Conservation (phyloP, 495 filamentous ascomycete genomes). For the Daldinia decipiens region DNA sequence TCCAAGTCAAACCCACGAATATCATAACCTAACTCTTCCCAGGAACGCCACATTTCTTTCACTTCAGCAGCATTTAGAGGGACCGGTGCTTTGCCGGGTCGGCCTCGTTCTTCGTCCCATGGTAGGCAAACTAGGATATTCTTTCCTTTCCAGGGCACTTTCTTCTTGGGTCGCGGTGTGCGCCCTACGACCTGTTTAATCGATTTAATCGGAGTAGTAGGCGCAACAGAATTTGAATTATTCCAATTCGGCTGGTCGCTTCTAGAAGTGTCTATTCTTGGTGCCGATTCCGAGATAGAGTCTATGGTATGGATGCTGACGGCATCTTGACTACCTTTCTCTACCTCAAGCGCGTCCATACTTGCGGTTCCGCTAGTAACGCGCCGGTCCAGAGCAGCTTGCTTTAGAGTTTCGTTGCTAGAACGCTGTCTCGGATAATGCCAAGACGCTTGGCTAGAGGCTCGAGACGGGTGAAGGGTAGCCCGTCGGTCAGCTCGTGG, state of each 20-base stretch:
- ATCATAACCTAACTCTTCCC: slow-evolving; percentile 81
- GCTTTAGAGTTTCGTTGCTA: slow-evolving; percentile 73
- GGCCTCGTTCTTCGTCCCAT: slow-evolving; percentile 70
- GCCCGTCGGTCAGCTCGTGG: slow-evolving; percentile 58
- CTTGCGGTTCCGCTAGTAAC: slow-evolving; percentile 43
- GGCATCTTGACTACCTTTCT: slow-evolving; percentile 47
- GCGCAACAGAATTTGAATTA: slow-evolving; percentile 38
- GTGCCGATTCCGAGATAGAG: slow-evolving; percentile 38
- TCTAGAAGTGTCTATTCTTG: slow-evolving; percentile 45
- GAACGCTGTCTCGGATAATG: slow-evolving; percentile 59
- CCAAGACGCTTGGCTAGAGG: slow-evolving; percentile 47
- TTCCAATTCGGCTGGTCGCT: slow-evolving; percentile 41
- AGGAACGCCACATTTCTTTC: slow-evolving; percentile 70
- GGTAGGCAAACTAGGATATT: slow-evolving; percentile 77
- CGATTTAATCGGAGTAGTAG: slow-evolving; percentile 50
- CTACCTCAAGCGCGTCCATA: slow-evolving; percentile 52
- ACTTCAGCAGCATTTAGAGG: slow-evolving; percentile 72
- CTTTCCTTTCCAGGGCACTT: slow-evolving; percentile 76
- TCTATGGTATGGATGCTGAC: slow-evolving; percentile 45
- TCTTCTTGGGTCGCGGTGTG: slow-evolving; percentile 63
- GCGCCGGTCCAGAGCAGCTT: slow-evolving; percentile 63
- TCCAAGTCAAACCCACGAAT: slow-evolving; percentile 75
- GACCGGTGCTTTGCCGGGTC: slow-evolving; percentile 64
- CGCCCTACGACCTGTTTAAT: slow-evolving; percentile 45
- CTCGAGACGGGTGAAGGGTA: slow-evolving; percentile 53